Base-by-base conservation (phyloP, 1,284 basidiomycete genomes). In the Heterobasidion occidentale region DNA sequence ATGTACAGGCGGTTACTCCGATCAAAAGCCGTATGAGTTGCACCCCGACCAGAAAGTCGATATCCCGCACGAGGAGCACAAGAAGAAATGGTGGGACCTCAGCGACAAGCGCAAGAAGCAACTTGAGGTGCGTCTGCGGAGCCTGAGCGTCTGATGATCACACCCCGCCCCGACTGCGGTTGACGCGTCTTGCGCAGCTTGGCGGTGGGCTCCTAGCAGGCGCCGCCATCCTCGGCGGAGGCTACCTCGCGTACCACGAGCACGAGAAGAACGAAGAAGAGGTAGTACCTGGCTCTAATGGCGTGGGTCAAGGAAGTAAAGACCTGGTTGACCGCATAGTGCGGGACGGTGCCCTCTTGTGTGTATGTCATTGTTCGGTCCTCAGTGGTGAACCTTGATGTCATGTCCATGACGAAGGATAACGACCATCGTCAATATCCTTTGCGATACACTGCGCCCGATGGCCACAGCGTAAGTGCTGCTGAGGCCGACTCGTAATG, bases 131-230 rank as follows among this genome's bases (percentile, higher is more conserved):
- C 27, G 69, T 52, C 19, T 27, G 27, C 27, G 6, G 27, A 27
- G 27, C 27, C 27, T 27, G 27, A 4, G 27, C 34, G n/a, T 27
- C 27, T 27, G 27, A 27, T 27, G 4, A 9, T 56, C 46, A 27
- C 9, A 7, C 17, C n/a, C 46, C 35, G 46, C 11, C 51, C 8
- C 49, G 48, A 33, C 49, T 59, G 47, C 55, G 15, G 42, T 6
- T 27, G 27, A 27, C 27, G 27, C 17, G 27, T 36, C 14, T 59
- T 34, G 7, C 49, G 34, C 59, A 89, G 86, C 63, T 88, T 58
- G 86, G 83, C 35, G 86, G 83, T 45, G 86, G 83, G 36, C 62
- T 88, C 42, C 68, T 77, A 45, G 80, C 77, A 2, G 85, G 83
- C 3, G 67, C 73, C 36, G 79, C 76, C 17, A 67, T 72, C 9